These are phyloP conservation scores for Starmerella etchellsii DNA, from an alignment of 805 yeast genomes.

Conservation along the genomic window DNA sequence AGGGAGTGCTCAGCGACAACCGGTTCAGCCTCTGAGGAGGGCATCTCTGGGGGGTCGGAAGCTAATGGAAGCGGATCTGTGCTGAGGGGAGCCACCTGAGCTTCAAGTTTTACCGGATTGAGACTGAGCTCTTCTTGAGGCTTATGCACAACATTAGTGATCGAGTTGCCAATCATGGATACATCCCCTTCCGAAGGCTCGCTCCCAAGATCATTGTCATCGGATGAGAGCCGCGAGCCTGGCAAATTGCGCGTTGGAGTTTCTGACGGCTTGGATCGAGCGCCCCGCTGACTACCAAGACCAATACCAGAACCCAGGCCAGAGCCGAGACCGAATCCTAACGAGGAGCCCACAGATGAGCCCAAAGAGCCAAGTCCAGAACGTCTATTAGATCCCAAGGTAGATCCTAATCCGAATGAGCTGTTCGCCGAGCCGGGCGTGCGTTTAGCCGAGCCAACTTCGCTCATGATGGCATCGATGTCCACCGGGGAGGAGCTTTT, in stretches of 20 bases:
- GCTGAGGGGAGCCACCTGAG: background rate
- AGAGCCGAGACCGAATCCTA: constrained; percentile 1
- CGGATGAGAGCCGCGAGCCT: background rate
- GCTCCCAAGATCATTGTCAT: background rate
- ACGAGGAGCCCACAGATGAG: constrained; percentile 2
- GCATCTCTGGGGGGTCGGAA: background rate
- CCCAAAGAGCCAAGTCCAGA: background rate
- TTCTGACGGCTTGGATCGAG: background rate
- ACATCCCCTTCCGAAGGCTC: constrained; percentile 1
- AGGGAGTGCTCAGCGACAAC: background rate
- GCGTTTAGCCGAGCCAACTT: constrained; percentile 2
- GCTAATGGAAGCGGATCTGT: background rate
- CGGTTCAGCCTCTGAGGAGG: background rate
- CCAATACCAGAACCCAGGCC: constrained; percentile 1
- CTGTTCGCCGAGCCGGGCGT: background rate
- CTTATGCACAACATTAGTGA: background rate
- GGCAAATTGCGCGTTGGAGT: background rate
- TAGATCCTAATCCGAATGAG: background rate
- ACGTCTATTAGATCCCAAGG: too few species aligned
- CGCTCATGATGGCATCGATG: constrained; percentile 8
- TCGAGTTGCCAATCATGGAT: constrained; percentile 8
- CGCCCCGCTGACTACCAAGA: background rate
- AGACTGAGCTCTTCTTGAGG: constrained; percentile 2
- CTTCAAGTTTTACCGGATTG: constrained; percentile 6
- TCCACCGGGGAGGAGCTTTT: constrained; percentile 1